Evolutionary conservation across 495 filamentous ascomycete species (phyloP).

Genomic region (Aspergillus affinis): DNA sequence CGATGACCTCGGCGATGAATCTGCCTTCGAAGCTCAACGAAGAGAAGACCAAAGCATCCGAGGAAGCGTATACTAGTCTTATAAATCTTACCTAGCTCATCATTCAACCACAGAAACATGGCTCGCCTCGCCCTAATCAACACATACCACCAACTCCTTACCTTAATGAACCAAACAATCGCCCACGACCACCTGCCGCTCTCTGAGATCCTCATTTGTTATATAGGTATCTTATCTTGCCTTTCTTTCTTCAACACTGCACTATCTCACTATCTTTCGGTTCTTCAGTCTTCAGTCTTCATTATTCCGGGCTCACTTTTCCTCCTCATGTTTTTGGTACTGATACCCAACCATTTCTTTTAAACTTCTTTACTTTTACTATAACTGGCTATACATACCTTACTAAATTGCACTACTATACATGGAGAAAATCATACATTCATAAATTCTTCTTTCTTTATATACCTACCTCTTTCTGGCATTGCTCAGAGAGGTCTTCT

Average conservation of each 20-base stretch:
- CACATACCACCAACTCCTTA: background rate
- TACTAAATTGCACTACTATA: background rate
- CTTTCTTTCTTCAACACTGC: background rate
- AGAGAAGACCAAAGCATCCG: constrained; percentile 38
- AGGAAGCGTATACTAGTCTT: constrained; percentile 38
- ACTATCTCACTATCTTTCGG: background rate
- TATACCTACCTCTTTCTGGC: background rate
- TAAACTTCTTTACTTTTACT: background rate
- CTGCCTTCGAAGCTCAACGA: constrained; percentile 28
- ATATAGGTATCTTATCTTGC: too few relatives aligned
- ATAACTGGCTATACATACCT: too few relatives aligned
- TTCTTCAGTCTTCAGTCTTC: background rate
- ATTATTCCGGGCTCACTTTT: background rate
- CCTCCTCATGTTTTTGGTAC: background rate
- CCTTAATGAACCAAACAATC: background rate
- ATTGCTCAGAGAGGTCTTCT: constrained; percentile 3
- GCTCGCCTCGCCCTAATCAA: background rate
- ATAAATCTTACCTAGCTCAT: too few relatives aligned
- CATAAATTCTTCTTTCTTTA: too few relatives aligned
- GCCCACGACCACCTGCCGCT: too few relatives aligned
- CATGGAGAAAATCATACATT: background rate
- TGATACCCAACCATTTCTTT: background rate
- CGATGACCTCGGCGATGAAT: constrained; percentile 8
- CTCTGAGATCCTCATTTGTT: too few relatives aligned
- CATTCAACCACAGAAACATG: too few relatives aligned